These are phyloP conservation scores for Zea luxurians DNA, from an alignment of 176 grass and related monocot species.

Conservation along the genomic window DNA sequence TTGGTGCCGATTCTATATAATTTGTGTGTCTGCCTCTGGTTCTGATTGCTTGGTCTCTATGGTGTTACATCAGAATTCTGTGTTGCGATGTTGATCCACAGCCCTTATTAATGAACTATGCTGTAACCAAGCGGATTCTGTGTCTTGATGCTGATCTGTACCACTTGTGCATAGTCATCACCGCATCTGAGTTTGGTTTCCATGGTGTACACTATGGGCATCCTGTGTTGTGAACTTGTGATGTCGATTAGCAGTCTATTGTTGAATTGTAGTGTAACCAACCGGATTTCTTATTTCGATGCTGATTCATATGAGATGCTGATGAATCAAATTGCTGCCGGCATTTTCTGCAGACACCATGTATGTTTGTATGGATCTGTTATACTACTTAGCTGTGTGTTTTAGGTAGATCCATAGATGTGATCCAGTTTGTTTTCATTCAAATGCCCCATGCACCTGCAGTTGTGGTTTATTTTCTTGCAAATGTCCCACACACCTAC, in stretches of 20 bases:
- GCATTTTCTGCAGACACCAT: neutral
- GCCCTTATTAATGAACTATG: neutral
- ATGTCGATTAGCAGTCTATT: neutral
- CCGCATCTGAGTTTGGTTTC: conserved; percentile 2
- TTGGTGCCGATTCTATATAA: neutral
- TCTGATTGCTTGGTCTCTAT: conserved; percentile 4
- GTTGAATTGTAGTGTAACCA: conserved; percentile 9
- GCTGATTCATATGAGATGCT: neutral
- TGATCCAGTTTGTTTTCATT: neutral
- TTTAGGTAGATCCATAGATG: neutral
- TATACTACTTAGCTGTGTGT: neutral
- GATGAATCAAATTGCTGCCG: neutral
- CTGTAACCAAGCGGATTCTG: neutral
- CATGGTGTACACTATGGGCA: neutral
- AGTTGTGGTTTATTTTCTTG: neutral
- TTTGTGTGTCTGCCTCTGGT: neutral
- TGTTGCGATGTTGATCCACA: neutral
- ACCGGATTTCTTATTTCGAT: neutral
- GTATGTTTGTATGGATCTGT: neutral
- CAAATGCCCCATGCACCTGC: neutral
- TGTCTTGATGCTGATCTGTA: neutral
- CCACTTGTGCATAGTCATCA: neutral
- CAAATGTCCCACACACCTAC: neutral
- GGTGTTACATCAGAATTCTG: neutral
- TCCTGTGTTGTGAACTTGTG: neutral